phyloP scores from a whole-genome alignment of 306 rosid genomes.

The Castanea sativa region DNA sequence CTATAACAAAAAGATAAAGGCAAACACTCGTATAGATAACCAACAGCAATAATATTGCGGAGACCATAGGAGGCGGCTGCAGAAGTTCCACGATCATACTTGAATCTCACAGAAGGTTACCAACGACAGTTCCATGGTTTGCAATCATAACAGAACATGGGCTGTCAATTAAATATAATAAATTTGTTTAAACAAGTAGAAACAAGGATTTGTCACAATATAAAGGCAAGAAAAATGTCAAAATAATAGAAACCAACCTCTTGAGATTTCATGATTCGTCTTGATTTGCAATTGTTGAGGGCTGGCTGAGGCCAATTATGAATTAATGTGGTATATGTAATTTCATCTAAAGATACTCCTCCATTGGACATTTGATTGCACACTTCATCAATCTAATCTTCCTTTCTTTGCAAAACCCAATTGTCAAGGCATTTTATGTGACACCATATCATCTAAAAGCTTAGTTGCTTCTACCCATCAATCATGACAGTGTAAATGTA shows the following conservation, averaged over 20 bases:
- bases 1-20: no score
- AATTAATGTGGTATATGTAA: conserved; percentile 43
- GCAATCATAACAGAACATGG: conserved; percentile 14
- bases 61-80: no score
- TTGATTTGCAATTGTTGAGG: conserved; percentile 26
- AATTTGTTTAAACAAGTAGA: background rate
- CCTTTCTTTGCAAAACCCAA: conserved; percentile 44
- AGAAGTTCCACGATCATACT: no score
- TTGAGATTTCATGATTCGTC: conserved; percentile 23
- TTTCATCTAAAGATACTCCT: conserved; percentile 42
- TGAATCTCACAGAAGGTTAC: no score
- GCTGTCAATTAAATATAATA: background rate
- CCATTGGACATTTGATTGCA: conserved; percentile 32
- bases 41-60: no score
- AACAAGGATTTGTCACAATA: background rate
- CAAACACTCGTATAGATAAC: no score
- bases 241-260: conserved; percentile 7
- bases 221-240: background rate
- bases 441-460: conserved; percentile 52
- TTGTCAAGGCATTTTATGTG: conserved; percentile 46
- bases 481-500: conserved; percentile 32
- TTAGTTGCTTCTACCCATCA: conserved; percentile 59
- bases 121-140: no score
- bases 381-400: conserved; percentile 28
- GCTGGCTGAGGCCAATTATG: conserved; percentile 35